A percentile compares a stretch with the other conserved stretches of the same genome.
Evolutionary conservation across 179 eudicot species (phyloP).

Genomic region (Sideroxylon spinosum): DNA sequence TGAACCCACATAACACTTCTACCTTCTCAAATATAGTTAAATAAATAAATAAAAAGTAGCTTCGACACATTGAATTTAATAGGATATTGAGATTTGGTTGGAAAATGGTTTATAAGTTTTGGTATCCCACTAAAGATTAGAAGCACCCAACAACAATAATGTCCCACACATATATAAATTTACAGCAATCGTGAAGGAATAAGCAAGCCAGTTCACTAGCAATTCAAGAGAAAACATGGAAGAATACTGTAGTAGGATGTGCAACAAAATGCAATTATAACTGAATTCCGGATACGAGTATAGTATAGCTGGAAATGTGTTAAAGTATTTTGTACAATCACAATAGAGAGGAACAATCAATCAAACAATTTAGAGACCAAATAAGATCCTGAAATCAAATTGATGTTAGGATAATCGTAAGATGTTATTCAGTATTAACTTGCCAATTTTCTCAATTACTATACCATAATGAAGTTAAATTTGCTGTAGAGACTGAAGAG

Average conservation of each 20-base stretch:
- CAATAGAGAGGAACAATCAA: background rate
- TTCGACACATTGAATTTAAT: background rate
- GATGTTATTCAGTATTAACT: background rate
- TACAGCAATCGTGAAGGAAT: background rate
- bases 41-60: background rate
- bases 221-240: background rate
- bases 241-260: background rate
- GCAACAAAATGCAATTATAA: background rate
- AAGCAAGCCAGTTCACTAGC: background rate
- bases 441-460: conserved; percentile 7
- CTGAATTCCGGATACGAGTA: background rate
- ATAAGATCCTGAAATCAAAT: conserved; percentile 4
- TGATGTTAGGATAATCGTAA: background rate
- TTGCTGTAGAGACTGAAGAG: too few relatives aligned
- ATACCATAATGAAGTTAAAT: background rate
- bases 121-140: background rate
- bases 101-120: background rate
- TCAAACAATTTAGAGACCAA: background rate
- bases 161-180: background rate
- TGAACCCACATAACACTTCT: background rate
- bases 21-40: background rate
- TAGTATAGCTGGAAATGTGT: background rate
- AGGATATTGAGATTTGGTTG: background rate
- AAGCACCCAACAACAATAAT: background rate
- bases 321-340: background rate